Evolutionary conservation across 2,329 filamentous ascomycete genomes (phyloP), one percentile per base, ranked within the genome.

Genomic region (Alternaria angustiovoidea): DNA sequence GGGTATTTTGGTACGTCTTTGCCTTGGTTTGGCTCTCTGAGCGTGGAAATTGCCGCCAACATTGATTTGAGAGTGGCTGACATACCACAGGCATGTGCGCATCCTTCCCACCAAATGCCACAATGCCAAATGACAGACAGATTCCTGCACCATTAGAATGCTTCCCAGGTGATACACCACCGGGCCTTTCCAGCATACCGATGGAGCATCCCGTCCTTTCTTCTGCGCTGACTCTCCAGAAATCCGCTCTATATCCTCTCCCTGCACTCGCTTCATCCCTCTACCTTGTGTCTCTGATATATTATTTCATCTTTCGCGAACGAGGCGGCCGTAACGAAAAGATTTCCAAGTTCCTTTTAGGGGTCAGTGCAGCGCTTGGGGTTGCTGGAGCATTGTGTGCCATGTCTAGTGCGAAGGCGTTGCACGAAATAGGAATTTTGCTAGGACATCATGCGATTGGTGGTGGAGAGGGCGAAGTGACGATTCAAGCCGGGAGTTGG

Each of bases 1-100:
- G 58, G 58, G 20, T 61, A 61, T 49, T 57, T 57, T 8, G 54
- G 54, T 61, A 53, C n/a, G 39, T 54, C 18, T 39, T n/a, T 28
- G 20, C 8, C 24, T 41, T 43, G 18, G 11, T 3, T 20, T 14
- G 9, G 24, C 20, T 11, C 22, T 32, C 28, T 47, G 6, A 9
- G 5, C 0, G 12, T 8, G 12, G 20, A 42, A 1, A 47, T 32
- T 12, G 14, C 28, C 20, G 11, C 26, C n/a, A 20, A 14, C n/a
- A 20, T 22, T 6, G 18, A 9, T 14, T 18, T 14, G n/a, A 20
- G 28, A 12, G 28, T 47, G 9, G 18, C 28, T 28, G 9, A 53
- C 6, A 43, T 16, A 18, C 20, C 5, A 2, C 28, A 60, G 57
- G 58, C 6, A 48, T 57, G 8, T 53, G 58, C 36, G 48, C 58